Percentiles rank a stretch among this genome's conserved stretches.
Conservation (phyloP, 495 filamentous ascomycete genomes). For the Daldinia concentrica region DNA sequence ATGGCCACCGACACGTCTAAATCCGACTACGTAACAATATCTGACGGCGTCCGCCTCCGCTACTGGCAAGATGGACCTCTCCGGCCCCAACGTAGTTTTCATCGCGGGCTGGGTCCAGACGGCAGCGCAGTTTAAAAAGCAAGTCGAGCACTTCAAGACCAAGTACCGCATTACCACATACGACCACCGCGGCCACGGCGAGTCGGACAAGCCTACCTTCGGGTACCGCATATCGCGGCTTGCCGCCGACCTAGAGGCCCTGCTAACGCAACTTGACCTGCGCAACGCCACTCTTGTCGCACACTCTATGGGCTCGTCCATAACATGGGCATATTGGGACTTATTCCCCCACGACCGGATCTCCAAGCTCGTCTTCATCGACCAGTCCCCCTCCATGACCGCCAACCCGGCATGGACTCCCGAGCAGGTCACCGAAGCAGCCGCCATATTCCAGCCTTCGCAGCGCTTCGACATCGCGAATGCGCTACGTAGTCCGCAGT, state of each 20-base stretch:
- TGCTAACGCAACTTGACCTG: constrained; percentile 33
- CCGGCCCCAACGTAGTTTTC: constrained; percentile 34
- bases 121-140: constrained; percentile 34
- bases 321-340: constrained; percentile 41
- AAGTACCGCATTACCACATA: constrained; percentile 34
- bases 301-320: constrained; percentile 33
- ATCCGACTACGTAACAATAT: constrained; percentile 22
- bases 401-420: constrained; percentile 27
- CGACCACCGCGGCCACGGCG: constrained; percentile 43
- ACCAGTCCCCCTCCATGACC: constrained; percentile 29
- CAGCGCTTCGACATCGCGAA: constrained; percentile 12
- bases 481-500: constrained; percentile 13
- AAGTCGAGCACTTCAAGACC: constrained; percentile 29
- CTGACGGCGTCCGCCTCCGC: constrained; percentile 34
- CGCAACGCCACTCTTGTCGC: constrained; percentile 21
- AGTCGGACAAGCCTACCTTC: constrained; percentile 38
- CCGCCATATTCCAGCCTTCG: constrained; percentile 6
- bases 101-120: constrained; percentile 41
- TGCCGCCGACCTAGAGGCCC: constrained; percentile 26
- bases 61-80: constrained; percentile 29
- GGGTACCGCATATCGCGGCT: constrained; percentile 36
- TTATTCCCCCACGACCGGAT: constrained; percentile 29
- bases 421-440: constrained; percentile 12
- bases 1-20: constrained; percentile 13
- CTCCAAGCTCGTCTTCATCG: constrained; percentile 32